Base-by-base conservation (phyloP, 495 filamentous ascomycete species). In the Podospora comata region DNA sequence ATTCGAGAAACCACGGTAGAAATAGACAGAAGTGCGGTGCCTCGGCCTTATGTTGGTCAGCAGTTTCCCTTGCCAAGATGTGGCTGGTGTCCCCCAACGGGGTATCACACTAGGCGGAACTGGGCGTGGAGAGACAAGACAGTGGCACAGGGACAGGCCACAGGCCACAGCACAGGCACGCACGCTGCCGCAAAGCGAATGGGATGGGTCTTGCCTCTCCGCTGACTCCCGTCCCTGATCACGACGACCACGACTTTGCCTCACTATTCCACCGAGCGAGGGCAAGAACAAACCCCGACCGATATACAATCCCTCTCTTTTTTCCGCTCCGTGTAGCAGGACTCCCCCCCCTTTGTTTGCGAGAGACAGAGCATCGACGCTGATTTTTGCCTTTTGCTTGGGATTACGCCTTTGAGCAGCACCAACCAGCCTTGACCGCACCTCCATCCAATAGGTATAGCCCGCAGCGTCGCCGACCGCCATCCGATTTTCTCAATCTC, bases 141-240 rank as follows among this genome's bases (percentile, higher is more conserved):
- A 58, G 55, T 58, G 55, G 55, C 55, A 61, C 59, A 61, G 59
- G 59, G 19, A 61, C 59, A 58, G 6, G 20, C 23, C 4, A 27
- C 27, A 61, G 27, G n/a, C 55, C 39, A 58, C 56, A 58, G 56
- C 39, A 26, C 56, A 58, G 56, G 56, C 56, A 58, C 56, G 56
- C 56, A 20, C 56, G 39, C 39, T 48, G 56, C 56, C 4, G 56
- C 56, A 58, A 20, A 58, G 6, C 56, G 56, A 9, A 58, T 20
- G 56, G 19, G n/a, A 18, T 63, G 30, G 61, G 34, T 63, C 61
- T 63, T 48, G 61, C 61, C 61, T 63, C 61, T 63, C 61, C 30
- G 61, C 61, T 63, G 61, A 63, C 61, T 63, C 61, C 61, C 55
- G 32, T 63, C 34, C 61, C 55, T 58, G 55, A 58, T 58, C 55